Evolutionary conservation across 2,329 filamentous ascomycete genomes (phyloP).

Genomic region (Aphanoascus verrucosus): DNA sequence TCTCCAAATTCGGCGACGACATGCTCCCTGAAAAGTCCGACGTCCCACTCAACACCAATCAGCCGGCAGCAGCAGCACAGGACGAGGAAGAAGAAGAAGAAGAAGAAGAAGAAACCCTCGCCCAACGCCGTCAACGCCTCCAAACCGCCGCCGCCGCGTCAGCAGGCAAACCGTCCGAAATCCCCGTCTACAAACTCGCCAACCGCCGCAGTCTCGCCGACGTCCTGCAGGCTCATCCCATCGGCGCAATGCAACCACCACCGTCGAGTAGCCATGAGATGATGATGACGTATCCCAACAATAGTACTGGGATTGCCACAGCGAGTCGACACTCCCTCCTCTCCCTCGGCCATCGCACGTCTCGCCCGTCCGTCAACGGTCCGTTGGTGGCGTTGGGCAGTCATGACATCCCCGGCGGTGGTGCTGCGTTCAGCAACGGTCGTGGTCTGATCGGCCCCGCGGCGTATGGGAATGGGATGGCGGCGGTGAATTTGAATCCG

Average conservation of each 20-base stretch:
- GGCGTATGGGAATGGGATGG: conserved; percentile 13
- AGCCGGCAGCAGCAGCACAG: too few relatives aligned
- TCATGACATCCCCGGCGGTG: not conserved
- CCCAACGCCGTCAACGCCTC: conserved; percentile 36
- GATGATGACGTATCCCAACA: conserved; percentile 5
- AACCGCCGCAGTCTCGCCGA: conserved; percentile 39
- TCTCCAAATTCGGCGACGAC: conserved; percentile 4
- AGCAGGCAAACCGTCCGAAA: not conserved
- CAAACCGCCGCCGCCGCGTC: conserved; percentile 30
- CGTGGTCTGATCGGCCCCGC: conserved; percentile 8
- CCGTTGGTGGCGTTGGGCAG: conserved; percentile 8
- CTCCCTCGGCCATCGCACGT: not conserved
- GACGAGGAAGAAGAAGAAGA: conserved; percentile 16
- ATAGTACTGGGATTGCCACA: not conserved
- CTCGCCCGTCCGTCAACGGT: not conserved
- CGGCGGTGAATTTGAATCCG: conserved; percentile 17
- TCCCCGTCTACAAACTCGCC: conserved; percentile 15
- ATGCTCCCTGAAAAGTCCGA: conserved; percentile 14
- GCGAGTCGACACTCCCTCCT: conserved; percentile 9
- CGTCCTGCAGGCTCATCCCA: conserved; percentile 45
- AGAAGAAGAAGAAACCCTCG: conserved; percentile 34
- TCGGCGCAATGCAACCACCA: conserved; percentile 11
- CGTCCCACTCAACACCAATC: too few relatives aligned
- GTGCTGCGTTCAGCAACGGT: not conserved
- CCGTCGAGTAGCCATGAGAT: not conserved